phyloP scores from a whole-genome alignment of 306 rosid species.

The Dryas octopetala region DNA sequence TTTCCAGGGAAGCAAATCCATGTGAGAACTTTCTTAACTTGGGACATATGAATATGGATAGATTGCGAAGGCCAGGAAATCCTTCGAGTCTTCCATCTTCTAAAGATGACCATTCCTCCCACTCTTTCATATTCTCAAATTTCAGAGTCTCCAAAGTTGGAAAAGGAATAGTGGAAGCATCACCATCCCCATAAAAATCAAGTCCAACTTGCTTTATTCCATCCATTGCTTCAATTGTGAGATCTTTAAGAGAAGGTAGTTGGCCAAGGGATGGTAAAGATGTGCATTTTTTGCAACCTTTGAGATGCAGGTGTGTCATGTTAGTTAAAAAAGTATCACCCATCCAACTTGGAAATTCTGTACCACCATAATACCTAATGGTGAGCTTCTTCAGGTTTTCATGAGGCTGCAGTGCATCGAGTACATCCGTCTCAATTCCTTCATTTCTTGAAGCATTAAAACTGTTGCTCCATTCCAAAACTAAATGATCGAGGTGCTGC shows the following conservation, averaged over 20 bases:
- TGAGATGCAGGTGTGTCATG: slow-evolving; percentile 4
- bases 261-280: slow-evolving; percentile 28
- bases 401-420: slow-evolving; percentile 32
- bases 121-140: slow-evolving; percentile 22
- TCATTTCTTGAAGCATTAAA: slow-evolving; percentile 19
- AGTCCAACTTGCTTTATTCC: slow-evolving; percentile 18
- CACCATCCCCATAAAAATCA: slow-evolving; percentile 22
- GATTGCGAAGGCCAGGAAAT: slow-evolving; percentile 26
- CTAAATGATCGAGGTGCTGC: neutral
- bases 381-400: slow-evolving; percentile 16
- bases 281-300: slow-evolving; percentile 4
- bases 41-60: slow-evolving; percentile 13
- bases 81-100: neutral
- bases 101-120: slow-evolving; percentile 31
- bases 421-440: slow-evolving; percentile 10
- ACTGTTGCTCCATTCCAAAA: slow-evolving; percentile 17
- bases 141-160: slow-evolving; percentile 24
- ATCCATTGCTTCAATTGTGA: slow-evolving; percentile 11
- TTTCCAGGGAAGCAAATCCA: slow-evolving; percentile 7
- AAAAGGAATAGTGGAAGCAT: slow-evolving; percentile 19
- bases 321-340: neutral
- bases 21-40: slow-evolving; percentile 1
- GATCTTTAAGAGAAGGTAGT: slow-evolving; percentile 31
- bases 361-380: slow-evolving; percentile 29
- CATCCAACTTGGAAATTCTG: slow-evolving; percentile 32